Base-by-base conservation (phyloP, 768 basidiomycete genomes). In the Pleurotus tuoliensis region DNA sequence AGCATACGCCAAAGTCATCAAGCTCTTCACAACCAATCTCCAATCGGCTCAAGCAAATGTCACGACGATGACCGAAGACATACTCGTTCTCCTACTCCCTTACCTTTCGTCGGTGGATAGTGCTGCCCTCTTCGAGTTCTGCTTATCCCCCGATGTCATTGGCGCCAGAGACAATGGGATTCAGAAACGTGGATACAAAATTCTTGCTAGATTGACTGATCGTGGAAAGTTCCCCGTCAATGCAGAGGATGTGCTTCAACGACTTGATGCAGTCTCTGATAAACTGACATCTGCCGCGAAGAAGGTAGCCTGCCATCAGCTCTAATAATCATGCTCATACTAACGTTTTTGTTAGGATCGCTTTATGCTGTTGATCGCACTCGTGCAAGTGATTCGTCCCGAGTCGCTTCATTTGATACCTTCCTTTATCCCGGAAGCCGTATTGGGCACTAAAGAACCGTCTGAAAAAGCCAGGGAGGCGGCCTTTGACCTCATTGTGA, bases 171-270 rank as follows among this genome's bases (percentile, higher is more conserved):
- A 98, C 64, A 90, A 90, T 50, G 92, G 86, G 3, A 86, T 96
- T 4, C 96, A 98, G 73, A 99, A 99, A 73, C 91, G 95, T 62
- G 91, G 87, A 7, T 98, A 98, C 74, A 90, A 96, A 66, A 85
- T 90, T 15, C 77, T 98, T 13, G 78, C 87, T 30, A 87, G 87
- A 61, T 69, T 94, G 41, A 70, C 87, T n/a, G 87, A 88, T 64
- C 75, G 75, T 51, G 79, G 76, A 0, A 87, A 88, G 65, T 74
- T 87, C 27, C 66, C 67, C 30, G 63, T 77, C 44, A 81, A 83
- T 58, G 79, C 77, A 11, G 85, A 88, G 57, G 68, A 68, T 8
- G 80, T 88, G 24, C 72, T 97, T 22, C 76, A 81, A 58, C 76
- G 78, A 57, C 70, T 98, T 47, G 86, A 89, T 48, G 82, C 81